These are phyloP conservation scores for Leucocoprinus leucothites DNA, from an alignment of 768 basidiomycete species.

Conservation along the genomic window DNA sequence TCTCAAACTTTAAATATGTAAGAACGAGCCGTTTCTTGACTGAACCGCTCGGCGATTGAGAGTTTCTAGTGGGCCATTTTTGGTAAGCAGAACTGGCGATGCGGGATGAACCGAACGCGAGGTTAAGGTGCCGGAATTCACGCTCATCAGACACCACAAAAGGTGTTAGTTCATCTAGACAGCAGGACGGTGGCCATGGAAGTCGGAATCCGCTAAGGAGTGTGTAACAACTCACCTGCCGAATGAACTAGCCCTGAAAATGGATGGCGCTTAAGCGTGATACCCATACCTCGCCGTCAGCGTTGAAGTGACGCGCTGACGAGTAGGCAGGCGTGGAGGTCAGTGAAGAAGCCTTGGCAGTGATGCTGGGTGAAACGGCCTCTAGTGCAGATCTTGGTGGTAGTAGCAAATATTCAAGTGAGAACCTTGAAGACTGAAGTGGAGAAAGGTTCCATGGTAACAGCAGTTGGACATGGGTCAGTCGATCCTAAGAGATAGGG, in stretches of 20 bases:
- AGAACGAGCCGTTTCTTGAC: constrained; percentile 81
- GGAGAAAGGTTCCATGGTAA: constrained; percentile 87
- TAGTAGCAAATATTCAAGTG: constrained; percentile 88
- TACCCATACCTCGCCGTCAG: constrained; percentile 82
- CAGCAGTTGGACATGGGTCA: constrained; percentile 85
- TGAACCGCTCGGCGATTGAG: constrained; percentile 81
- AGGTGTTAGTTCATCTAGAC: constrained; percentile 86
- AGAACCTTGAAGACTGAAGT: constrained; percentile 86
- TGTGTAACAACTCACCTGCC: constrained; percentile 89
- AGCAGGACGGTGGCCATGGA: constrained; percentile 88
- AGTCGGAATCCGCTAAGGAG: constrained; percentile 84
- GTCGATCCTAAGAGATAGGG: no score
- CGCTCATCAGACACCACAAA: constrained; percentile 84
- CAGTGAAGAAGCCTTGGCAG: constrained; percentile 77
- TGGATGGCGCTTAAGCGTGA: constrained; percentile 87
- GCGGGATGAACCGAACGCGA: constrained; percentile 69
- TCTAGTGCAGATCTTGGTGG: constrained; percentile 87
- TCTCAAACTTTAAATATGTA: constrained; percentile 84
- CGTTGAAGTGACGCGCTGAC: constrained; percentile 67
- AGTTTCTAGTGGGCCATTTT: constrained; percentile 82
- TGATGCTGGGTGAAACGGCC: constrained; percentile 57
- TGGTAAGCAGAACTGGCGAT: constrained; percentile 69
- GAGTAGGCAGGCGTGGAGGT: constrained; percentile 81
- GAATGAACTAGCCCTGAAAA: constrained; percentile 91
- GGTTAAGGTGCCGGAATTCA: constrained; percentile 79